Evolutionary conservation across 345 rosid genomes (phyloP), one percentile per base, ranked within the genome.

Genomic region (Gossypium australe): DNA sequence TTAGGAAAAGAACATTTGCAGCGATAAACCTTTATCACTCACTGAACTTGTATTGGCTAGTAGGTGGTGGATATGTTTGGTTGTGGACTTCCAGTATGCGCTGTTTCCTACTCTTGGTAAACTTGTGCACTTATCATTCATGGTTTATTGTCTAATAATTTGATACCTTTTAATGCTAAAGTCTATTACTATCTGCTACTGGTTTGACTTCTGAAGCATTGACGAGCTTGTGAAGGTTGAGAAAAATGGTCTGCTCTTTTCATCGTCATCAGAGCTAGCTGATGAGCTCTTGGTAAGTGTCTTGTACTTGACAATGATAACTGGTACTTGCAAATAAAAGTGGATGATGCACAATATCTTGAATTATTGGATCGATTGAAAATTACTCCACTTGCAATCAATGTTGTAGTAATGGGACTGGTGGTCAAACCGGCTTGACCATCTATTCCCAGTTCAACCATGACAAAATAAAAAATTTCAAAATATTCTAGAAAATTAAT

Each of bases 61-160:
- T 74, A 95, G 99, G 98, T 95, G 49, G 99, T 95, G 77, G 99
- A 95, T 81, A 95, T 95, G 99, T 90, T 95, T 53, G 99, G 98
- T 75, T 93, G 98, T 78, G 98, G 99, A 71, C 85, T 95, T n/a
- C 98, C 99, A 65, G 98, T 93, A 66, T 95, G 99, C 70, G 94
- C 97, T 38, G 97, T 88, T 80, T 90, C 98, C 63, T 95, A 90
- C 89, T 91, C 98, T 53, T 93, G 99, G 97, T 95, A 86, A 79
- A 62, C 18, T 65, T 24, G 72, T 78, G 43, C 29, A 51, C 67
- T 51, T 47, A 18, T 41, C 60, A 3, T 17, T 55, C 66, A 27
- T 70, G 70, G 45, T 43, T 49, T 48, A 45, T 78, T 13, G 70
- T 13, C 12, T 63, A 10, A 38, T 67, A 60, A 20, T 22, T 66